Percentiles rank a stretch among this genome's conserved stretches.
Evolutionary conservation across 1,284 basidiomycete genomes (phyloP).

Genomic region (Cronartium ribicola): DNA sequence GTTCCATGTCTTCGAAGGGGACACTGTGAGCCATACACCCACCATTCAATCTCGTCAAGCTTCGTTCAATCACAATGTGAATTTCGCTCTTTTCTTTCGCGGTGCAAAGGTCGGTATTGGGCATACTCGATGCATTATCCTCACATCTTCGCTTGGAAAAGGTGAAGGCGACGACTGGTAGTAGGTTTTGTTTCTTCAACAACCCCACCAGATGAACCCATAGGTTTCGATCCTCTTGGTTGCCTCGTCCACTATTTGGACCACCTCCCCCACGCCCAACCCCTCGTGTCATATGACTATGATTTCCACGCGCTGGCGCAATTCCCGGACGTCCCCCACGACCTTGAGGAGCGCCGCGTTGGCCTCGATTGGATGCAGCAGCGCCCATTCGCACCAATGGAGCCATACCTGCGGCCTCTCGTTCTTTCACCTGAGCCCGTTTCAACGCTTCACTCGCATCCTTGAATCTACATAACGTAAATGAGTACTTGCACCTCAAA

Average conservation of each 20-base stretch:
- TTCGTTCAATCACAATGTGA: constrained; percentile 88
- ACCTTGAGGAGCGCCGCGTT: constrained; percentile 33
- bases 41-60: constrained; percentile 86
- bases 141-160: constrained; percentile 96
- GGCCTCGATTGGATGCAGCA: constrained; percentile 44
- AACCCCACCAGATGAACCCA: constrained; percentile 88
- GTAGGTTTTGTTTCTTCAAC: constrained; percentile 74
- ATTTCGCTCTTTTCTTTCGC: constrained; percentile 91
- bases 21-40: constrained; percentile 41
- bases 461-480: constrained; percentile 64
- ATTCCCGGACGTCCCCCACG: constrained; percentile 47
- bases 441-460: constrained; percentile 80
- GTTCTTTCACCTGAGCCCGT: constrained; percentile 56
- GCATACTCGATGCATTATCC: constrained; percentile 85
- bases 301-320: constrained; percentile 55
- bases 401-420: constrained; percentile 47
- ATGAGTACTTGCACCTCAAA: neutral
- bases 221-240: constrained; percentile 77
- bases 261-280: constrained; percentile 53
- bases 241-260: constrained; percentile 57
- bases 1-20: neutral
- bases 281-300: neutral
- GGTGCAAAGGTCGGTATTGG: constrained; percentile 80
- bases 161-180: constrained; percentile 95
- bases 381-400: constrained; percentile 43